Conservation (phyloP, 2,329 filamentous ascomycete species). For the Colletotrichum karsti region DNA sequence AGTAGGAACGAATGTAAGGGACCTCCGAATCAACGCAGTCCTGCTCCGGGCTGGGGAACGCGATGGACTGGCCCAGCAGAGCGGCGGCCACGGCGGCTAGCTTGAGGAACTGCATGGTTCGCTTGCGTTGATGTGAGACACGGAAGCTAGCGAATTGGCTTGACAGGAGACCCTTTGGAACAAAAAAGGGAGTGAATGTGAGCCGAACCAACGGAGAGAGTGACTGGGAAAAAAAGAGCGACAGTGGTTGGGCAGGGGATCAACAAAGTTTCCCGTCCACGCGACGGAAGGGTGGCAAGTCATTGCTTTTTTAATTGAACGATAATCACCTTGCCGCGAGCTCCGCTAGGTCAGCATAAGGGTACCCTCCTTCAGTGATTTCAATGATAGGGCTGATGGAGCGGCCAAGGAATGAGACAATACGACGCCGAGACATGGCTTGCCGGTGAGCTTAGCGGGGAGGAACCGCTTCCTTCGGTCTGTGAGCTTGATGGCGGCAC, state of each 20-base stretch:
- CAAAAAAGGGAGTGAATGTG: not conserved
- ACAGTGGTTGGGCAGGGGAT: slow-evolving; percentile 23
- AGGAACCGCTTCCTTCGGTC: not conserved
- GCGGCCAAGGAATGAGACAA: not conserved
- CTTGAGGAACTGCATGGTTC: slow-evolving; percentile 24
- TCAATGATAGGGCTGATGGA: slow-evolving; percentile 24
- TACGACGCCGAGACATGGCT: not conserved
- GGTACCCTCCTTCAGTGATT: slow-evolving; percentile 12
- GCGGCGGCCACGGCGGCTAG: slow-evolving; percentile 13
- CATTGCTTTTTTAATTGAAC: slow-evolving; percentile 22
- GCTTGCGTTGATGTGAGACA: slow-evolving; percentile 4
- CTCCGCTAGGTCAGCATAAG: slow-evolving; percentile 5
- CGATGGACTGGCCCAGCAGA: slow-evolving; percentile 18
- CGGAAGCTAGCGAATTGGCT: not conserved
- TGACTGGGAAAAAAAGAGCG: slow-evolving; percentile 15
- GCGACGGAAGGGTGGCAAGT: slow-evolving; percentile 9
- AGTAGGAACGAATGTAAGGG: slow-evolving; percentile 37
- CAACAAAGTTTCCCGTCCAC: slow-evolving; percentile 2
- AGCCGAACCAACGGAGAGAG: slow-evolving; percentile 8
- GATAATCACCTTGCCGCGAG: slow-evolving; percentile 1
- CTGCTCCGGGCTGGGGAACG: not conserved
- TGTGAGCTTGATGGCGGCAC: not conserved
- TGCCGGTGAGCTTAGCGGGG: not conserved
- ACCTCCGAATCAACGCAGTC: slow-evolving; percentile 18
- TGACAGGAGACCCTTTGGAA: not conserved